These are phyloP conservation scores for Phyllosticta ampelicida DNA, from an alignment of 2,329 filamentous ascomycete genomes.

Conservation along the genomic window DNA sequence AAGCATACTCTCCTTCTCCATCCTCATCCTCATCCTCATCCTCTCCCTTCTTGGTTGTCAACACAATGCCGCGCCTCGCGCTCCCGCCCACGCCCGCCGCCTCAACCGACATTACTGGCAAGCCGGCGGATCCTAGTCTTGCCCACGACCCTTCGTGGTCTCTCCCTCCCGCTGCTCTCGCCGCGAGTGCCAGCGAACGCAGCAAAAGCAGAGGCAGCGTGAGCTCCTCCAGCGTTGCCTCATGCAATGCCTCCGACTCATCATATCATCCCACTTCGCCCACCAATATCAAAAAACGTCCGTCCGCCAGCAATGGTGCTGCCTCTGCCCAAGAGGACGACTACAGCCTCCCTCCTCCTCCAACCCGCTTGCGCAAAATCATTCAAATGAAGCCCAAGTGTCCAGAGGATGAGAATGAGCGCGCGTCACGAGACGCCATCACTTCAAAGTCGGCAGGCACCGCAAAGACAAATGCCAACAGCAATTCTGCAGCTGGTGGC, in stretches of 20 bases:
- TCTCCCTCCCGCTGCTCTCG: slow-evolving; percentile 58
- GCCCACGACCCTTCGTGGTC: slow-evolving; percentile 10
- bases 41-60: background rate
- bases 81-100: slow-evolving; percentile 68
- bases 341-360: slow-evolving; percentile 81
- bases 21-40: background rate
- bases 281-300: slow-evolving; percentile 18
- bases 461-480: slow-evolving; percentile 14
- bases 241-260: slow-evolving; percentile 40
- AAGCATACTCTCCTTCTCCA: background rate
- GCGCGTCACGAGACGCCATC: slow-evolving; percentile 18
- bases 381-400: slow-evolving; percentile 82
- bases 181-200: slow-evolving; percentile 2
- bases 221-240: slow-evolving; percentile 34
- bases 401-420: background rate
- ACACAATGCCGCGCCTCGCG: slow-evolving; percentile 51
- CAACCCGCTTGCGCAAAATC: slow-evolving; percentile 86
- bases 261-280: slow-evolving; percentile 38
- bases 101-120: slow-evolving; percentile 66
- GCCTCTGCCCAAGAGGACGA: slow-evolving; percentile 44
- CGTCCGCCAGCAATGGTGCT: slow-evolving; percentile 6
- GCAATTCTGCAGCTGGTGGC: slow-evolving; percentile 15
- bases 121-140: slow-evolving; percentile 22
- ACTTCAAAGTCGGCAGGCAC: background rate
- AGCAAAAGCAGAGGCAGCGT: slow-evolving; percentile 36